A percentile compares a stretch with the other conserved stretches of the same genome.
Conservation (phyloP, 495 filamentous ascomycete species). For the Pseudomonodictys pantanalensis region DNA sequence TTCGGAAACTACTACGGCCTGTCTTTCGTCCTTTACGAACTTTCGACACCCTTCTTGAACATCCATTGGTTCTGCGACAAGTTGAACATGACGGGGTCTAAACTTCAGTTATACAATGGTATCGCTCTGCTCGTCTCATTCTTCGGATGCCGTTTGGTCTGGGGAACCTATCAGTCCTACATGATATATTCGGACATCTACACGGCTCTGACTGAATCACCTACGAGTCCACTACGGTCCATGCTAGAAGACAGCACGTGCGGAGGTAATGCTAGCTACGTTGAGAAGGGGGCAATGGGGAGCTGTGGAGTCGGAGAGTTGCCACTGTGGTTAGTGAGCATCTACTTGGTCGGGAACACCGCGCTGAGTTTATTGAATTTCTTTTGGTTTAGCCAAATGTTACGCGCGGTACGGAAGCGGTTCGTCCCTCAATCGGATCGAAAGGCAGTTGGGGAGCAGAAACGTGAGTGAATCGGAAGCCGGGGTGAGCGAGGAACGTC, state of each 20-base stretch:
- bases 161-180: slow-evolving; percentile 53
- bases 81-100: slow-evolving; percentile 82
- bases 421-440: slow-evolving; percentile 49
- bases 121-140: slow-evolving; percentile 68
- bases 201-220: slow-evolving; percentile 2
- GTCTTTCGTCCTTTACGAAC: slow-evolving; percentile 93
- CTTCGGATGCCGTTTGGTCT: slow-evolving; percentile 83
- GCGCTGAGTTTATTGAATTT: slow-evolving; percentile 84
- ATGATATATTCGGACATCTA: slow-evolving; percentile 28
- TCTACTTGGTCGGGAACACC: slow-evolving; percentile 74
- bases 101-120: slow-evolving; percentile 81
- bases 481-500: too few species aligned
- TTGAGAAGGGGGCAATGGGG: background rate
- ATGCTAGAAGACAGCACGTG: slow-evolving; percentile 16
- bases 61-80: slow-evolving; percentile 99
- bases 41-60: slow-evolving; percentile 49
- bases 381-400: slow-evolving; percentile 96
- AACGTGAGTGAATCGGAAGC: background rate
- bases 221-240: background rate
- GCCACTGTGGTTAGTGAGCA: slow-evolving; percentile 73
- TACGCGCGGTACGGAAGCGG: slow-evolving; percentile 80
- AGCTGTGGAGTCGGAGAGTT: slow-evolving; percentile 41
- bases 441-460: slow-evolving; percentile 5
- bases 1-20: slow-evolving; percentile 90
- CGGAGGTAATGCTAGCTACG: slow-evolving; percentile 1